Evolutionary conservation across 2,329 filamentous ascomycete genomes (phyloP).

Genomic region (Ilyonectria mors-panacis): DNA sequence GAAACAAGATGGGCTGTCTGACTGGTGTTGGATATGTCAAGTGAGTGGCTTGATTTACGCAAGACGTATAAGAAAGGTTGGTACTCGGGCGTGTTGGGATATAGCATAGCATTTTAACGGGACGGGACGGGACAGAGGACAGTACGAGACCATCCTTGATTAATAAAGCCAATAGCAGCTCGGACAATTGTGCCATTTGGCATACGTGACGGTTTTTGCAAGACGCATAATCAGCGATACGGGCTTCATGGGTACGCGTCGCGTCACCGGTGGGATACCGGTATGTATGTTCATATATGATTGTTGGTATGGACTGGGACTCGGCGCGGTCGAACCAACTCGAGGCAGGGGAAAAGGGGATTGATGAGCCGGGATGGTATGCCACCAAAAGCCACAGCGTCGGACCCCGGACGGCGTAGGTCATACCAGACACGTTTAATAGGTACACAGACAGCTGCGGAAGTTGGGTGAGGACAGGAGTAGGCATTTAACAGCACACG

Average conservation of each 20-base stretch:
- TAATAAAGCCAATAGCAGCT: slow-evolving; percentile 23
- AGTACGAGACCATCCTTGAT: slow-evolving; percentile 30
- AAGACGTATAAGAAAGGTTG: slow-evolving; percentile 22
- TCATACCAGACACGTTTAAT: slow-evolving; percentile 36
- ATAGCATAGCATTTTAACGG: slow-evolving; percentile 33
- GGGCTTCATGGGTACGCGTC: slow-evolving; percentile 24
- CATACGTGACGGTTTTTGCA: neutral
- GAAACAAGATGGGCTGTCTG: slow-evolving; percentile 4
- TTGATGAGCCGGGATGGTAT: slow-evolving; percentile 27
- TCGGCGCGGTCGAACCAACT: slow-evolving; percentile 16
- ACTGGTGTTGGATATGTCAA: slow-evolving; percentile 18
- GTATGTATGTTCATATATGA: slow-evolving; percentile 12
- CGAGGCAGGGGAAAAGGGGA: slow-evolving; percentile 29
- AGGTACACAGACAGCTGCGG: slow-evolving; percentile 25
- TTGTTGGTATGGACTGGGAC: slow-evolving; percentile 17
- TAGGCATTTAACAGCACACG: slow-evolving; percentile 32
- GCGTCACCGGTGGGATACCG: slow-evolving; percentile 3
- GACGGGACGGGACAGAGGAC: slow-evolving; percentile 32
- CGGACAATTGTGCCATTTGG: slow-evolving; percentile 18
- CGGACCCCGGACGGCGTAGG: slow-evolving; percentile 27
- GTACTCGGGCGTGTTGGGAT: slow-evolving; percentile 20
- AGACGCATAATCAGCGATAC: slow-evolving; percentile 2
- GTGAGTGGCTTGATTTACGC: slow-evolving; percentile 26
- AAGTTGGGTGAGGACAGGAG: slow-evolving; percentile 20
- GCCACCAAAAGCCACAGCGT: slow-evolving; percentile 35